Conservation (phyloP, 2,329 filamentous ascomycete genomes). For the Fusarium concolor region DNA sequence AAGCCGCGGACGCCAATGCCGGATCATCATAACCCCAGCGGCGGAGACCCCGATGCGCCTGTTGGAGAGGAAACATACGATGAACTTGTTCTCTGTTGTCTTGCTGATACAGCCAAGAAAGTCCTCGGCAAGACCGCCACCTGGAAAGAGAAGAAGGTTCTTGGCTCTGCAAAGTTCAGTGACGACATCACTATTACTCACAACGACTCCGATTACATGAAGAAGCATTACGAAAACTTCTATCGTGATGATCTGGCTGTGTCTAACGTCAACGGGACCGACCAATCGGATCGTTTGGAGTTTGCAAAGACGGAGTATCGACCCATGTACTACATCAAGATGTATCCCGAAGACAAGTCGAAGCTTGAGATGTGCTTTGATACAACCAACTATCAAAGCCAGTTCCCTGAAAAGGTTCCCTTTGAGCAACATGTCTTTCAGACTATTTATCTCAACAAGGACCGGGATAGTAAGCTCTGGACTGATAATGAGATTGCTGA, state of each 20-base stretch:
- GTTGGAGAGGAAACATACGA: constrained; percentile 24
- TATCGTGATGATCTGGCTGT: constrained; percentile 28
- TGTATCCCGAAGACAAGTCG: constrained; percentile 32
- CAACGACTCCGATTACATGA: constrained; percentile 32
- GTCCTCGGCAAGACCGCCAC: constrained; percentile 23
- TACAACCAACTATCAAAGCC: constrained; percentile 35
- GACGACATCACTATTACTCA: constrained; percentile 32
- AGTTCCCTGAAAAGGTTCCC: constrained; percentile 28
- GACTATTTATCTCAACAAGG: constrained; percentile 66
- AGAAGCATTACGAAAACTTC: constrained; percentile 35
- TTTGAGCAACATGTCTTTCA: constrained; percentile 53
- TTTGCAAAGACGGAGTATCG: constrained; percentile 31
- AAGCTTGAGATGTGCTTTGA: constrained; percentile 37
- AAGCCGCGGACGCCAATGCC: constrained; percentile 24
- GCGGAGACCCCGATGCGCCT: constrained; percentile 23
- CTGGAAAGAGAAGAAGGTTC: constrained; percentile 31
- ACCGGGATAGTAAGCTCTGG: constrained; percentile 28
- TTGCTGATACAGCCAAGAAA: constrained; percentile 27
- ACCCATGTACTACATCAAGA: constrained; percentile 38
- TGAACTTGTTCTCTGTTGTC: constrained; percentile 29
- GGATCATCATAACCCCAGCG: constrained; percentile 24
- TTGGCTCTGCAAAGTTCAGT: constrained; percentile 29
- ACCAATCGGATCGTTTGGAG: constrained; percentile 21
- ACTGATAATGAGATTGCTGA: constrained; percentile 24
- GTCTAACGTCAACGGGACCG: constrained; percentile 15